Conservation (phyloP, 306 rosid species). For the Trichosanthes truncata region DNA sequence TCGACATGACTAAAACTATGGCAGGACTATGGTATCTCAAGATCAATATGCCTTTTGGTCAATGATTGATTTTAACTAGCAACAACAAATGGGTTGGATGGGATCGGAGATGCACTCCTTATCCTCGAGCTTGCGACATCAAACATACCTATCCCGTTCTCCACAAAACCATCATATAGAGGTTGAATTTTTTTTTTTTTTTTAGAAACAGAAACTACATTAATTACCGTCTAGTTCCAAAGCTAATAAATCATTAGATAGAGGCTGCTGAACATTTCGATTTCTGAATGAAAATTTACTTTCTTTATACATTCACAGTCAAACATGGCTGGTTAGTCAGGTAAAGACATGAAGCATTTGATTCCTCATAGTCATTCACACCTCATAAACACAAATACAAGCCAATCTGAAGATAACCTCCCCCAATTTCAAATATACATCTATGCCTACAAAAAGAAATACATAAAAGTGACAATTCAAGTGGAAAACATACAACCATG, state of each 20-base stretch:
- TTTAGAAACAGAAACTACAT: too few species aligned
- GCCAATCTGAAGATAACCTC: background rate
- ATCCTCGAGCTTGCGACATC: background rate
- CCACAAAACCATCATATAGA: background rate
- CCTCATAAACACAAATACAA: background rate
- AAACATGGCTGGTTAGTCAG: background rate
- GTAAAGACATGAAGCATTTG: background rate
- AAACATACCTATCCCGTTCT: background rate
- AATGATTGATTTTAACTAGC: too few species aligned
- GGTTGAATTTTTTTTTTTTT: too few species aligned
- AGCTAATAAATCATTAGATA: too few species aligned
- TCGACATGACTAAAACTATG: too few species aligned
- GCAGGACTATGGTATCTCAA: too few species aligned
- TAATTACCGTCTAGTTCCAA: background rate
- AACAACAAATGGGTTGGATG: background rate
- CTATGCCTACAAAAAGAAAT: conserved; percentile 1
- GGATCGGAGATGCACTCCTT: background rate
- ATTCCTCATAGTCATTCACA: background rate
- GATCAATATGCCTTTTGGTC: too few species aligned
- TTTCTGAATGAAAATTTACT: background rate
- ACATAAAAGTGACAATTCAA: background rate
- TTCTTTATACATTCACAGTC: background rate
- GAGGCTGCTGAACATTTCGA: background rate
- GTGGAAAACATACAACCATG: background rate
- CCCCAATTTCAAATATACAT: conserved; percentile 3